Conservation (phyloP, 31 red algal genomes). For the Pterothamnion heteromorphum region DNA sequence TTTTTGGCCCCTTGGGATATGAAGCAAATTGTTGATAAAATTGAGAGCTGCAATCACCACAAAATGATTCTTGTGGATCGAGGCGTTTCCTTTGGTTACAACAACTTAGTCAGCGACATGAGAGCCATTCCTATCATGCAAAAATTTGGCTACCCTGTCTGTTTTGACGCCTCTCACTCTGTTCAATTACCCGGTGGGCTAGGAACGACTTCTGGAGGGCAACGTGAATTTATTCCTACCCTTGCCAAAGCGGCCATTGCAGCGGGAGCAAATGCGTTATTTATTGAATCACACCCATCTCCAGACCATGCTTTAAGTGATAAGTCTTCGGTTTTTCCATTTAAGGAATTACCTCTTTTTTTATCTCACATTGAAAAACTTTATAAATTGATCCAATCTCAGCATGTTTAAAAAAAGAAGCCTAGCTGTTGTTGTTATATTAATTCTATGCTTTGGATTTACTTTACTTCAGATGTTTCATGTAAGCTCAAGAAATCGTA, state of each 20-base stretch:
- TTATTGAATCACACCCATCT: neutral
- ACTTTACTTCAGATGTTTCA: too few species aligned
- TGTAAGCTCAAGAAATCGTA: too few species aligned
- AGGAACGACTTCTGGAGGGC: neutral
- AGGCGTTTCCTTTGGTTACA: neutral
- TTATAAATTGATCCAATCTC: too few species aligned
- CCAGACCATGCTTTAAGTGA: neutral
- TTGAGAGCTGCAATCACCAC: neutral
- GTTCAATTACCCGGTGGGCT: neutral
- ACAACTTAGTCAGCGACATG: neutral
- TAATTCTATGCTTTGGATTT: too few species aligned
- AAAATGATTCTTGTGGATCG: neutral
- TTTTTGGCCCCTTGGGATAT: constrained; percentile 16
- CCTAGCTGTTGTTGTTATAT: too few species aligned
- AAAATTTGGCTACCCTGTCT: neutral
- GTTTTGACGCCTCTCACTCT: neutral
- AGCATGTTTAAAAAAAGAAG: too few species aligned
- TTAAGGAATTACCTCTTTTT: neutral
- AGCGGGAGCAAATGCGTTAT: neutral
- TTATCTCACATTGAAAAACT: neutral
- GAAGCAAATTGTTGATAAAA: neutral
- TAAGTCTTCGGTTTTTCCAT: neutral
- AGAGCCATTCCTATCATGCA: neutral
- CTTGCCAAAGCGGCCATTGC: neutral
- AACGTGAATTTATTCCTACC: neutral